These are phyloP conservation scores for Agarophyton chilense DNA, from an alignment of 23 red algal genomes.

Conservation along the genomic window DNA sequence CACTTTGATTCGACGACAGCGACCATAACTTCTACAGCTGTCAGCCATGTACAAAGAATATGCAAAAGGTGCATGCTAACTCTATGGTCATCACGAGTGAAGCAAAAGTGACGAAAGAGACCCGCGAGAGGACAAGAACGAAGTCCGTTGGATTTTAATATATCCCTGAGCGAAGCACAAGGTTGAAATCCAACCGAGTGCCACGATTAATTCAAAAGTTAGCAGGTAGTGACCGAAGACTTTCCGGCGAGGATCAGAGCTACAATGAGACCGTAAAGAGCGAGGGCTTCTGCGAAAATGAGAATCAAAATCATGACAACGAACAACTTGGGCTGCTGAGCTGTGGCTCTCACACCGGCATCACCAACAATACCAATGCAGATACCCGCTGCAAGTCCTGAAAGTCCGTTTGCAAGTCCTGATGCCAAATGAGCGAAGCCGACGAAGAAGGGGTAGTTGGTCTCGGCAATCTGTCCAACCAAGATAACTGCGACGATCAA, in stretches of 20 bases:
- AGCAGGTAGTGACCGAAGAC: conserved; percentile 80
- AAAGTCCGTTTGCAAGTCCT: conserved; percentile 90
- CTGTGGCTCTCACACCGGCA: conserved; percentile 98
- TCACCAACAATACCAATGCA: conserved; percentile 99
- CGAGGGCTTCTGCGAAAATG: conserved; percentile 95
- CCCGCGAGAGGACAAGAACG: conserved; percentile 2
- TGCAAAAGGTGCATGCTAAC: conserved; percentile 17
- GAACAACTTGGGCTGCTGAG: conserved; percentile 92
- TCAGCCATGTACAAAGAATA: background rate
- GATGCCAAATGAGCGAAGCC: conserved; percentile 98
- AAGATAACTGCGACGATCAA: conserved; percentile 99
- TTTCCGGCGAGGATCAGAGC: conserved; percentile 96
- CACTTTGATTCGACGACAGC: background rate
- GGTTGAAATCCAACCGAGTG: background rate
- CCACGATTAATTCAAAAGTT: conserved; percentile 49
- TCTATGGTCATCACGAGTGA: conserved; percentile 32
- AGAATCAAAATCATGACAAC: conserved; percentile 93
- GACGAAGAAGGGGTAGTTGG: conserved; percentile 93
- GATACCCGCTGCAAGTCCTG: conserved; percentile 94
- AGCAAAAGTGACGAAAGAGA: conserved; percentile 22
- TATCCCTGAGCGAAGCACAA: background rate
- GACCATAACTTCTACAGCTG: background rate
- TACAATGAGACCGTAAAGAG: conserved; percentile 98
- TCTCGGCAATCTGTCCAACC: conserved; percentile 77
- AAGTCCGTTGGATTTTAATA: conserved; percentile 4